A percentile compares a stretch with the other conserved stretches of the same genome.
Conservation (phyloP, 371 early-diverging fungal species). For the Mortierella sp. region DNA sequence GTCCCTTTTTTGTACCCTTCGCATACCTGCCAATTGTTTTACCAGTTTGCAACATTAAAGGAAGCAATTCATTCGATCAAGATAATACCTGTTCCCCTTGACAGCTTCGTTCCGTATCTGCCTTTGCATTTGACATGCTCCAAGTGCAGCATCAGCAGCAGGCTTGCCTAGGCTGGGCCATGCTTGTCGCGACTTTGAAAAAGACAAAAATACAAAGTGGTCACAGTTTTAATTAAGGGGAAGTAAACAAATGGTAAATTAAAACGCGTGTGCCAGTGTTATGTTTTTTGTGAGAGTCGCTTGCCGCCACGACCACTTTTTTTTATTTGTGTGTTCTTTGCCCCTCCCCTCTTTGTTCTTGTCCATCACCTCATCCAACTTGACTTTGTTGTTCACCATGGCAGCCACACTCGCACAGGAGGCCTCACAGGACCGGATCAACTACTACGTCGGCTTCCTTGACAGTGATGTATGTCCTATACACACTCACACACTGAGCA, state of each 20-base stretch:
- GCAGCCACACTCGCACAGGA: constrained; percentile 50
- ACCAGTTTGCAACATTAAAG: too few species aligned
- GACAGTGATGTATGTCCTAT: constrained; percentile 54
- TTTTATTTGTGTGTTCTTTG: neutral
- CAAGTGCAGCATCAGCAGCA: too few species aligned
- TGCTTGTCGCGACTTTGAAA: neutral
- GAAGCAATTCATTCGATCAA: too few species aligned
- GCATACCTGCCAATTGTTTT: too few species aligned
- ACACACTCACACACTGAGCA: neutral
- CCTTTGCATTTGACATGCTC: too few species aligned
- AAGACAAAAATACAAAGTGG: neutral
- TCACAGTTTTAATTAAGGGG: neutral
- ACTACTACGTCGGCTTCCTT: constrained; percentile 55
- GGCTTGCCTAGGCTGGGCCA: too few species aligned
- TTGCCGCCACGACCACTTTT: neutral
- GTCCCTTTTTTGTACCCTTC: neutral
- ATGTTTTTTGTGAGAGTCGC: neutral
- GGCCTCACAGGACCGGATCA: constrained; percentile 46
- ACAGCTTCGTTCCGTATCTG: too few species aligned
- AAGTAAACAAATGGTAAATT: constrained; percentile 6
- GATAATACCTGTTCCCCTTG: too few species aligned
- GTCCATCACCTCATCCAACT: neutral
- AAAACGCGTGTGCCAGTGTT: neutral
- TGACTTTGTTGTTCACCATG: too few species aligned
- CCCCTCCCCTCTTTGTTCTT: neutral